Base-by-base conservation (phyloP, 441 rosid species). In the Populus tomentosa region DNA sequence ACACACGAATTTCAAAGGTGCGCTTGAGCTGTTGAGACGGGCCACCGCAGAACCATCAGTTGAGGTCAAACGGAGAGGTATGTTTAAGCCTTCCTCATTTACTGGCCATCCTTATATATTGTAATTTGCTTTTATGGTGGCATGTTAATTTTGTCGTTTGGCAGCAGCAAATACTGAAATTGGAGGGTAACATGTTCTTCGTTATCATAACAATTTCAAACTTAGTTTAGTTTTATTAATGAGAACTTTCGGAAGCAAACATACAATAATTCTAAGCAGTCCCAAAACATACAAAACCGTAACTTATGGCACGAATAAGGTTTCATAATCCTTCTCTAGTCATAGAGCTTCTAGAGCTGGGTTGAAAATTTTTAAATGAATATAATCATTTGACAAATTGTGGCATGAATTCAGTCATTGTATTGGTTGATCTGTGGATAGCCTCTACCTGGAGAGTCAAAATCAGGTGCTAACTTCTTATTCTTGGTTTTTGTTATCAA, bases 31-130 rank as follows among this genome's bases (percentile, higher is more conserved):
- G 77, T 88, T 92, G 95, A 90, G 98, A 81, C 89, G 93, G 42
- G 98, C 97, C 66, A 94, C 98, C 28, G 98, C 99, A 30, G 97
- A 89, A 83, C 99, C 99, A 1, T 92, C 99, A 21, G 94, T 91
- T 73, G 99, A 95, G 89, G 95, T 95, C 77, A 94, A 91, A 85
- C 85, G 98, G 75, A 91, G 90, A 91, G 92, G 95, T 91, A 85
- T 73, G 68, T 20, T 62, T 42, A 23, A 7, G 77, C 23, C 21
- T 64, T 67, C 7, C 66, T 80, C 8, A 24, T 66, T 75, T 16
- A 8, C 26, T 26, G 21, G 8, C 0, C 65, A 3, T 74, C 35
- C 16, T 67, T 30, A 61, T 46, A 28, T 62, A 69, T 20, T 63
- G 18, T 28, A 23, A 16, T 61, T 50, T 62, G 6, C 23, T 28